Percentiles rank a stretch among this genome's conserved stretches.
Evolutionary conservation across 2,329 filamentous ascomycete species (phyloP).

Genomic region (Ophiostoma perfectum): DNA sequence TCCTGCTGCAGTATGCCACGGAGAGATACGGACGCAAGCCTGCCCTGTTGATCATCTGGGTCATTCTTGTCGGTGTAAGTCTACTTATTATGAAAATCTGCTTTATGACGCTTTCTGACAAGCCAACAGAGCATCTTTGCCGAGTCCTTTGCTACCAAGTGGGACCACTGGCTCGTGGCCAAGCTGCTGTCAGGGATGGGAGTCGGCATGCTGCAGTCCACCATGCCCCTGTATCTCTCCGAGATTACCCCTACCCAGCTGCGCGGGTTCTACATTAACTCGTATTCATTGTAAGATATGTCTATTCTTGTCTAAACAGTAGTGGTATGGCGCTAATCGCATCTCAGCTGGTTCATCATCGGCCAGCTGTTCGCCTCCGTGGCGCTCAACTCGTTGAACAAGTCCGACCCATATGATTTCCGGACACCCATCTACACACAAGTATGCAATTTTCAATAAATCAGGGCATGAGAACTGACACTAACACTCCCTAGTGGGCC

Average conservation of each 20-base stretch:
- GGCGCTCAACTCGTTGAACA: conserved; percentile 36
- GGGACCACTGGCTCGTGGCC: conserved; percentile 38
- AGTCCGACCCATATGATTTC: conserved; percentile 34
- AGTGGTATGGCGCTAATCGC: too few relatives aligned
- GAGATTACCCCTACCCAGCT: conserved; percentile 39
- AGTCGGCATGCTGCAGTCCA: conserved; percentile 39
- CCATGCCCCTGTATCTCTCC: conserved; percentile 38
- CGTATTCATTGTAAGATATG: conserved; percentile 32
- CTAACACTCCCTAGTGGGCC: background rate
- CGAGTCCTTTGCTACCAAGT: conserved; percentile 35
- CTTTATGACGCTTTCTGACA: conserved; percentile 5
- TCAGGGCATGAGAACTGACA: background rate
- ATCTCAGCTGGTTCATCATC: conserved; percentile 36
- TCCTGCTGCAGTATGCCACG: conserved; percentile 34
- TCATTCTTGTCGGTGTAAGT: background rate
- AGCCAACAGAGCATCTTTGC: conserved; percentile 32
- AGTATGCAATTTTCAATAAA: background rate
- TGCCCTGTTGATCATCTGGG: conserved; percentile 30
- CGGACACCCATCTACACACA: conserved; percentile 34
- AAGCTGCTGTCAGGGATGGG: conserved; percentile 34
- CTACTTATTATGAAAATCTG: too few relatives aligned
- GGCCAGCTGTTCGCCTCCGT: conserved; percentile 41
- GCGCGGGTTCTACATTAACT: conserved; percentile 37
- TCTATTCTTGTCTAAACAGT: too few relatives aligned
- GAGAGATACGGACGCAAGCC: conserved; percentile 36